Evolutionary conservation across 2,329 filamentous ascomycete species (phyloP), one percentile per base, ranked within the genome.

Genomic region (Fusarium compactum): DNA sequence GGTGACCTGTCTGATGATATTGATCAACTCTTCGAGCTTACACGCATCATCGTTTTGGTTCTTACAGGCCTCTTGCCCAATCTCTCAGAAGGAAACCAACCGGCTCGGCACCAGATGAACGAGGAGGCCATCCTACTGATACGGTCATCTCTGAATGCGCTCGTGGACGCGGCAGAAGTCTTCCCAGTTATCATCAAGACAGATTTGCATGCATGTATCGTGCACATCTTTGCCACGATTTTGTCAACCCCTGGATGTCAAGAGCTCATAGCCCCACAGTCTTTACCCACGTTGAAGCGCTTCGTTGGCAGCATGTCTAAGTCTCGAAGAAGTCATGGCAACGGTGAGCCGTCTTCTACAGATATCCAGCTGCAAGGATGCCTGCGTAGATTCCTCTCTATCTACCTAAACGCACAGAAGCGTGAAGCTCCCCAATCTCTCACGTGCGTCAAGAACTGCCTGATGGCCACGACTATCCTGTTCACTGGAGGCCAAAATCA

Each of bases 151-250:
- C 85, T 99, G 3, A 92, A 95, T 64, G 93, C 96, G 2, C 88
- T 99, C 3, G 96, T 98, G 6, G 94, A 98, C 76, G 95, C 96
- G 2, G 95, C 96, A 9, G 93, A 97, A 67, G 94, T 98, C 18
- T 99, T 99, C 81, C 97, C 97, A 0, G 90, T 93, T 4, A 95
- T 99, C 74, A 99, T 99, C 83, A 96, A 96, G 78, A 95, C 94
- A 12, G 96, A 99, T 78, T 86, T 99, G 9, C 94, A 98, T 77
- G 95, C 96, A 41, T 98, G 95, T 76, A 97, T 98, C 72, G 88
- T 99, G 52, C 95, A 99, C 82, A 97, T 98, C 58, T 98, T 98
- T 77, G 92, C 93, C 57, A 97, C 94, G 1, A 96, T 97, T 61
- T 87, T 99, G 15, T 92, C 93, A 16, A 98, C 94, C 1, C 91